These are phyloP conservation scores for Rhodotorula sp. DNA, from an alignment of 1,284 basidiomycete genomes.

Conservation along the genomic window DNA sequence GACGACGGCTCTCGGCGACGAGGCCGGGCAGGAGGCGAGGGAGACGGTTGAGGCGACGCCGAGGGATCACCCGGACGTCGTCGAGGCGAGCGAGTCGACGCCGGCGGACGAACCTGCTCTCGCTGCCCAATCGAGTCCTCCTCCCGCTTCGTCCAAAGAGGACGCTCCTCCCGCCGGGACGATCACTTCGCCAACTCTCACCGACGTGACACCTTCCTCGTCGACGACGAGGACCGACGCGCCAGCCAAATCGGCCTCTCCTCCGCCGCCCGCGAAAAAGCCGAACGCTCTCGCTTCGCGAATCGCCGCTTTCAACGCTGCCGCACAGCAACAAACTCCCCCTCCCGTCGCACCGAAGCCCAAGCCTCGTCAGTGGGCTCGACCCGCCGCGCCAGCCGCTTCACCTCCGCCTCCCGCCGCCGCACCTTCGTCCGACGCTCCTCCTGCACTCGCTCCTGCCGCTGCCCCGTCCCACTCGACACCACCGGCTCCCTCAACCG, in stretches of 20 bases:
- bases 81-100: not conserved
- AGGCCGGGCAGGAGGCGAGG: not conserved
- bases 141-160: slow-evolving; percentile 35
- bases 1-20: slow-evolving; percentile 45
- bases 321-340: slow-evolving; percentile 1
- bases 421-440: slow-evolving; percentile 24
- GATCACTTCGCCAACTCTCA: not conserved
- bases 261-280: slow-evolving; percentile 29
- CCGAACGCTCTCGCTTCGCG: slow-evolving; percentile 50
- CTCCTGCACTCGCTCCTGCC: slow-evolving; percentile 32
- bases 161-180: slow-evolving; percentile 8
- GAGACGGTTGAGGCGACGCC: slow-evolving; percentile 3
- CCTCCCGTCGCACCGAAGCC: slow-evolving; percentile 61
- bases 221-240: slow-evolving; percentile 45
- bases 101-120: not conserved
- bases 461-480: slow-evolving; percentile 10
- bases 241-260: slow-evolving; percentile 49
- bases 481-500: not conserved
- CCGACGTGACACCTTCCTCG: not conserved
- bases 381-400: slow-evolving; percentile 39
- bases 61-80: not conserved
- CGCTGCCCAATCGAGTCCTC: slow-evolving; percentile 29
- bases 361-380: slow-evolving; percentile 45
- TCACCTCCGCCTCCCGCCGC: slow-evolving; percentile 13
- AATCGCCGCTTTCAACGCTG: slow-evolving; percentile 50